Percentiles rank a stretch among this genome's conserved stretches.
phyloP scores from a whole-genome alignment of 2,329 filamentous ascomycete genomes.

The Hymenoscyphus occultus region DNA sequence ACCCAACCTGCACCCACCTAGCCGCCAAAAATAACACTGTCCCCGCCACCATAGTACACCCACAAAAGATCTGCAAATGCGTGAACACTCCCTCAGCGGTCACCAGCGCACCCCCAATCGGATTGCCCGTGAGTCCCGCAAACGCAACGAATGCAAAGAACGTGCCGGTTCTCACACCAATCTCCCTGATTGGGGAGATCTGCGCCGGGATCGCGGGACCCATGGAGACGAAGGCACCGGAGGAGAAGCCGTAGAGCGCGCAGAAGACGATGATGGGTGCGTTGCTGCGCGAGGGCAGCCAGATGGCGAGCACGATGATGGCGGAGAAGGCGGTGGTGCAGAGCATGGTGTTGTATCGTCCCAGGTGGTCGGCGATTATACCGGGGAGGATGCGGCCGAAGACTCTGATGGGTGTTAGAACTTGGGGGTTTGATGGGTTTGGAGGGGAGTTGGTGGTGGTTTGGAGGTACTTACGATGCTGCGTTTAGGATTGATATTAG shows the following conservation, averaged over 20 bases:
- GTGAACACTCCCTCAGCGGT: constrained; percentile 47
- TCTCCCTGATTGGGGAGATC: constrained; percentile 65
- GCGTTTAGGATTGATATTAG: constrained; percentile 54
- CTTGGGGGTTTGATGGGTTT: constrained; percentile 12
- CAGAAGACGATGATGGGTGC: constrained; percentile 62
- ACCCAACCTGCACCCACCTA: constrained; percentile 35
- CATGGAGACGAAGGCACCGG: constrained; percentile 63
- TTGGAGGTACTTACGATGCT: constrained; percentile 35
- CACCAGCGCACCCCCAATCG: constrained; percentile 64
- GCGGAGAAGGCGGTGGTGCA: constrained; percentile 44
- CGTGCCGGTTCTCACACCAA: constrained; percentile 65
- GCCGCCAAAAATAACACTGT: constrained; percentile 39
- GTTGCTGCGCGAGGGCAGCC: constrained; percentile 51
- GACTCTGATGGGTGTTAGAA: constrained; percentile 37
- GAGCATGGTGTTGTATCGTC: constrained; percentile 53
- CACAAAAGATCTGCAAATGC: constrained; percentile 61
- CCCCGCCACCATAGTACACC: constrained; percentile 49
- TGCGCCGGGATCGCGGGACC: constrained; percentile 64
- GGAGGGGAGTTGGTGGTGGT: not conserved
- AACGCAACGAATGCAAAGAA: constrained; percentile 61
- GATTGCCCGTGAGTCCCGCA: constrained; percentile 63
- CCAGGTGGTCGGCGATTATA: constrained; percentile 50
- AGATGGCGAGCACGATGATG: constrained; percentile 50
- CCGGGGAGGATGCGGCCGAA: constrained; percentile 56
- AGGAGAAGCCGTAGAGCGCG: constrained; percentile 66